These are phyloP conservation scores for Calycina herbarum DNA, from an alignment of 2,329 filamentous ascomycete genomes.

Conservation along the genomic window DNA sequence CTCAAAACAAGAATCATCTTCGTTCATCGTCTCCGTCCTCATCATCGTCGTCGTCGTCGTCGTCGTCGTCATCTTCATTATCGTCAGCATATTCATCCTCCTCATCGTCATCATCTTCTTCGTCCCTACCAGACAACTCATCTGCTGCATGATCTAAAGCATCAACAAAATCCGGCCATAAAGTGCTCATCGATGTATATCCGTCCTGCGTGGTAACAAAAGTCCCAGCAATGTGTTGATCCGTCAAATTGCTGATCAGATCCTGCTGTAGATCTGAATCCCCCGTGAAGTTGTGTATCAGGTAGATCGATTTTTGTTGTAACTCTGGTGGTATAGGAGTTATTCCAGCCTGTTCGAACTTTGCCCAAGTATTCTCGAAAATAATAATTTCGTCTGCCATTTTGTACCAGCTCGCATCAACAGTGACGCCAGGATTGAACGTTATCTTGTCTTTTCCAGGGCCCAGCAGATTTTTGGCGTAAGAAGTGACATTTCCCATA, in stretches of 20 bases:
- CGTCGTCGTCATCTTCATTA: conserved; percentile 8
- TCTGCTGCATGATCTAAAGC: not conserved
- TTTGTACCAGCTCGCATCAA: conserved; percentile 25
- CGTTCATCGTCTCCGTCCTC: not conserved
- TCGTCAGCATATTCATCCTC: conserved; percentile 10
- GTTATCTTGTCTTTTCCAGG: conserved; percentile 22
- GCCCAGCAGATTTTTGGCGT: conserved; percentile 22
- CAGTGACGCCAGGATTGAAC: conserved; percentile 27
- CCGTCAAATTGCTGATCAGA: conserved; percentile 23
- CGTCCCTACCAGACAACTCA: conserved; percentile 3
- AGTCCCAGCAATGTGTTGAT: conserved; percentile 22
- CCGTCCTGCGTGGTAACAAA: conserved; percentile 26
- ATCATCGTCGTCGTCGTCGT: not conserved
- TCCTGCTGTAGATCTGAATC: conserved; percentile 17
- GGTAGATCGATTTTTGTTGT: conserved; percentile 21
- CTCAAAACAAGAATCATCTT: not conserved
- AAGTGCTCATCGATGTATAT: conserved; percentile 23
- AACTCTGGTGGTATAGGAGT: conserved; percentile 14
- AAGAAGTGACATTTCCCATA: conserved; percentile 24
- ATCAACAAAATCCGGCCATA: conserved; percentile 20
- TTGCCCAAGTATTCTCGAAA: conserved; percentile 26
- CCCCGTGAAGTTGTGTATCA: conserved; percentile 27
- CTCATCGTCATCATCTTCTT: not conserved
- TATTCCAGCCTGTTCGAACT: conserved; percentile 22
- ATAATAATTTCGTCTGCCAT: conserved; percentile 29